Percentiles rank a stretch among this genome's conserved stretches.
Conservation (phyloP, 2,329 filamentous ascomycete species). For the Myriosclerotinia duriaeana region DNA sequence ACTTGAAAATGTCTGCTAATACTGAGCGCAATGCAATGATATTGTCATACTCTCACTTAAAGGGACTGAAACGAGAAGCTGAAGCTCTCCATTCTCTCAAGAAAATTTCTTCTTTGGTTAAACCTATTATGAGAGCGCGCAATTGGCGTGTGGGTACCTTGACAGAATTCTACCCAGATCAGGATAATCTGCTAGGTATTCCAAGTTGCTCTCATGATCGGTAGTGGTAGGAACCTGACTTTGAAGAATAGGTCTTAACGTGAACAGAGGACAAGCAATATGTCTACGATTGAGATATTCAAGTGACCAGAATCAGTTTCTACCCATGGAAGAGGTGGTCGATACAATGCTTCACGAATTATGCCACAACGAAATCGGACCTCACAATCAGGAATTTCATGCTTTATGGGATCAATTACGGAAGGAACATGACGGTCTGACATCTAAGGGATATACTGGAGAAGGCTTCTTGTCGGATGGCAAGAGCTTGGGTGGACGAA, state of each 20-base stretch:
- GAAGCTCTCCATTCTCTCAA: constrained; percentile 63
- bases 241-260: constrained; percentile 64
- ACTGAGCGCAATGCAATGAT: constrained; percentile 48
- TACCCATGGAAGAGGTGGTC: constrained; percentile 75
- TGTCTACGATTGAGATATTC: constrained; percentile 78
- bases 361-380: constrained; percentile 80
- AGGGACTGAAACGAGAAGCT: constrained; percentile 48
- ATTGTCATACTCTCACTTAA: constrained; percentile 53
- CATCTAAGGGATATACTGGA: constrained; percentile 82
- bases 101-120: constrained; percentile 83
- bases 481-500: constrained; percentile 66
- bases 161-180: constrained; percentile 79
- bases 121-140: constrained; percentile 89
- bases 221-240: neutral
- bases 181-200: constrained; percentile 69
- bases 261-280: constrained; percentile 74
- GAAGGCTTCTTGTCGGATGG: constrained; percentile 83
- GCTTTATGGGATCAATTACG: constrained; percentile 86
- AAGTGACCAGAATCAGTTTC: constrained; percentile 71
- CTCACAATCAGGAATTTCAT: constrained; percentile 81
- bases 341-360: constrained; percentile 96
- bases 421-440: constrained; percentile 75
- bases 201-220: constrained; percentile 2
- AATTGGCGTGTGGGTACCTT: constrained; percentile 77
- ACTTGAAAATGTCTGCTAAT: constrained; percentile 9